Evolutionary conservation across 208 protist genomes (phyloP).

Genomic region (Vickermania spadyakhi): DNA sequence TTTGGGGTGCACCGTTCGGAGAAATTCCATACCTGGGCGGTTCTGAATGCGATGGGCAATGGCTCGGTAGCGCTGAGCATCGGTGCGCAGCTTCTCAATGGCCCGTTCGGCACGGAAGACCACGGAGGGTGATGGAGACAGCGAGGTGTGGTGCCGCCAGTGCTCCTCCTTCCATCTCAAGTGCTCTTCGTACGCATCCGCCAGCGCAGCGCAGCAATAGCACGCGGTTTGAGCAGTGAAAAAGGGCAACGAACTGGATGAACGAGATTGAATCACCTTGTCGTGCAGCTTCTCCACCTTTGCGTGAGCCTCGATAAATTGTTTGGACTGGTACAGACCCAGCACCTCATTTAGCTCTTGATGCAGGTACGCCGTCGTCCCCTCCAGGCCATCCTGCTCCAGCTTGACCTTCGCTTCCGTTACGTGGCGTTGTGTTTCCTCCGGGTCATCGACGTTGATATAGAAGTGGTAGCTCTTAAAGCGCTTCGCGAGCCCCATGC

Average conservation of each 20-base stretch:
- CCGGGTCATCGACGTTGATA: constrained; percentile 64
- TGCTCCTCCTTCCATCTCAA: constrained; percentile 20
- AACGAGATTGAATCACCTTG: constrained; percentile 29
- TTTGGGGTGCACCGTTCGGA: constrained; percentile 13
- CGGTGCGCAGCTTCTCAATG: constrained; percentile 58
- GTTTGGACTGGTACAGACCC: constrained; percentile 44
- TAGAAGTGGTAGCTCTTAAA: constrained; percentile 61
- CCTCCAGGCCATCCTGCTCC: constrained; percentile 28
- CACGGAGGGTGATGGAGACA: constrained; percentile 36
- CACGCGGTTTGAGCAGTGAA: constrained; percentile 65
- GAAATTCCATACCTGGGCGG: constrained; percentile 64
- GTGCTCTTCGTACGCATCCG: constrained; percentile 49
- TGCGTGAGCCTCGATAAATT: constrained; percentile 49
- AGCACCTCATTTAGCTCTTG: constrained; percentile 59
- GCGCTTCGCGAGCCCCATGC: too few species aligned
- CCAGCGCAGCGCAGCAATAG: constrained; percentile 27
- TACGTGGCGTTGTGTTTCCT: constrained; percentile 53
- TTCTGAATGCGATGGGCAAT: constrained; percentile 58
- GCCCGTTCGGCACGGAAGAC: constrained; percentile 44
- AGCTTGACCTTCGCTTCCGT: constrained; percentile 47
- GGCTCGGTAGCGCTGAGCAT: constrained; percentile 49
- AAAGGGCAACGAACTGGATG: constrained; percentile 44
- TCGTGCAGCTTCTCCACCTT: constrained; percentile 48
- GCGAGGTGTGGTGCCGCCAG: constrained; percentile 14
- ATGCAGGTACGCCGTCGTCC: constrained; percentile 57